Conservation (phyloP, 352 stramenopile genomes). For the Phytophthora tubulina region DNA sequence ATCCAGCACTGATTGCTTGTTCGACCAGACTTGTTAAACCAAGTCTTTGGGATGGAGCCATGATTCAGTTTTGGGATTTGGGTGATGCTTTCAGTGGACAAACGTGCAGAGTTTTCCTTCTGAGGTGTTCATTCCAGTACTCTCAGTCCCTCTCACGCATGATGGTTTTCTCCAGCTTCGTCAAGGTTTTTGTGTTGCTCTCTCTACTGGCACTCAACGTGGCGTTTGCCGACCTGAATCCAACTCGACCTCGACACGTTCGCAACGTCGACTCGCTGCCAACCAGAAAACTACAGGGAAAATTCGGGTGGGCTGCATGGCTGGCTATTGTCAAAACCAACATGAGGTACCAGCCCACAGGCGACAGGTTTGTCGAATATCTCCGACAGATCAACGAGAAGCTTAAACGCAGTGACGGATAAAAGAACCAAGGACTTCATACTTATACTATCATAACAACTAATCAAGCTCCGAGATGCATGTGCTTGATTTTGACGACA, state of each 20-base stretch:
- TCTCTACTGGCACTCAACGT: slow-evolving; percentile 1
- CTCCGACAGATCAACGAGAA: slow-evolving; percentile 9
- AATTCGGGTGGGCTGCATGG: slow-evolving; percentile 5
- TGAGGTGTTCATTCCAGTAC: slow-evolving; percentile 6
- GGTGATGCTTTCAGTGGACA: background rate
- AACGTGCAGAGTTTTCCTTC: slow-evolving; percentile 7
- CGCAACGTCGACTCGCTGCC: background rate
- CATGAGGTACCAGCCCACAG: slow-evolving; percentile 18
- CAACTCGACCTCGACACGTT: slow-evolving; percentile 6
- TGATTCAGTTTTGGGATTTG: slow-evolving; percentile 11
- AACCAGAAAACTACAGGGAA: slow-evolving; percentile 8
- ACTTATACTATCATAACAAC: slow-evolving; percentile 10
- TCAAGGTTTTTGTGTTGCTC: slow-evolving; percentile 3
- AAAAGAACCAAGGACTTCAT: background rate
- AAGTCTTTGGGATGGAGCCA: background rate
- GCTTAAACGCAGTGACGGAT: background rate
- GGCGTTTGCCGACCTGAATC: background rate
- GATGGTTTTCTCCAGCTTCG: slow-evolving; percentile 1
- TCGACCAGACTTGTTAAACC: background rate
- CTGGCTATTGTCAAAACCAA: slow-evolving; percentile 12
- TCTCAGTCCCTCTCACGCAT: background rate
- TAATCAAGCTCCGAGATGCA: slow-evolving; percentile 45
- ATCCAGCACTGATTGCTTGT: no score
- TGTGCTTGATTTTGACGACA: slow-evolving; percentile 12
- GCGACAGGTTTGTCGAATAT: slow-evolving; percentile 2